Evolutionary conservation across 2,329 filamentous ascomycete genomes (phyloP).

Genomic region (Trichoderma citrinoviride): DNA sequence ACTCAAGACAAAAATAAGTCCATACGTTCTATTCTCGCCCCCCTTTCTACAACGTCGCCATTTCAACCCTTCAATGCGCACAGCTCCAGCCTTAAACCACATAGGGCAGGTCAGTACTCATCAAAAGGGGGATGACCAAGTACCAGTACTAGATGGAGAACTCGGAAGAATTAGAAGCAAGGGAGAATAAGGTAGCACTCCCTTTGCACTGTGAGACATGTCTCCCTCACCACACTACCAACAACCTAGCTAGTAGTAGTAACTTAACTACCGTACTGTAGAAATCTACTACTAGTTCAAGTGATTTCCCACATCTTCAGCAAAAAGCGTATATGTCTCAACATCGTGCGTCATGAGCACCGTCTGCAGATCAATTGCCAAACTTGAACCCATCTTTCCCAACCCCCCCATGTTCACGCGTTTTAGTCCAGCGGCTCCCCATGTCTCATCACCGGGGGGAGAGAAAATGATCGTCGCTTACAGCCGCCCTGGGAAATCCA

Average conservation of each 20-base stretch:
- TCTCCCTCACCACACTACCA: too few relatives aligned
- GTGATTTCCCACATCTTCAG: not conserved
- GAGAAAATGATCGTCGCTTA: constrained; percentile 12
- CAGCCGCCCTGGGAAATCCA: constrained; percentile 1
- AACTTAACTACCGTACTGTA: too few relatives aligned
- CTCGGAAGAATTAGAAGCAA: too few relatives aligned
- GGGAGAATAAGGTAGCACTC: too few relatives aligned
- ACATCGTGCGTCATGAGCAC: not conserved
- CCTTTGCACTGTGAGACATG: too few relatives aligned
- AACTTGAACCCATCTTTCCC: not conserved
- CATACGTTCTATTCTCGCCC: not conserved
- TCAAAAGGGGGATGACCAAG: not conserved
- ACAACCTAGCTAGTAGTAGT: too few relatives aligned
- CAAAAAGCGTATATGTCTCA: not conserved
- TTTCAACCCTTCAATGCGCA: not conserved
- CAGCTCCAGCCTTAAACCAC: not conserved
- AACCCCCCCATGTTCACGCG: not conserved
- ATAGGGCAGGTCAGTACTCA: not conserved
- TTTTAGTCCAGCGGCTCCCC: not conserved
- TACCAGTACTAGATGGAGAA: too few relatives aligned
- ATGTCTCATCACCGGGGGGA: constrained; percentile 13
- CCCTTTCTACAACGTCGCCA: not conserved
- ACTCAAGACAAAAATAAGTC: not conserved
- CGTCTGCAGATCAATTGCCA: constrained; percentile 6
- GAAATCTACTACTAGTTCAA: too few relatives aligned